Base-by-base conservation (phyloP, 352 stramenopile genomes). In the Phytopythium delawarense region DNA sequence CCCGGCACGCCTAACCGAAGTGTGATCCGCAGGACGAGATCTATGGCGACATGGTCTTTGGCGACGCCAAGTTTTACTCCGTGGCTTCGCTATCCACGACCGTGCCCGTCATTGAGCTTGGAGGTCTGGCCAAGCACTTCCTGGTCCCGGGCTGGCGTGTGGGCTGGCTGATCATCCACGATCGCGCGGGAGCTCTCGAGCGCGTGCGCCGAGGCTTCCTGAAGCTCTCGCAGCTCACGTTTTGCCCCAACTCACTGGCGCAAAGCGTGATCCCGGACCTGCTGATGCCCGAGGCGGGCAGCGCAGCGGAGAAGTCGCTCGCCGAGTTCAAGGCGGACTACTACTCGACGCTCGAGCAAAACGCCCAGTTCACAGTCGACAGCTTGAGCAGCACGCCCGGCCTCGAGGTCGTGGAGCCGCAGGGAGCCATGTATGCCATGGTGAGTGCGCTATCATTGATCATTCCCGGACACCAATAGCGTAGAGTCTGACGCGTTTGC, bases 401-500 rank as follows among this genome's bases (percentile, higher is more conserved):
- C 30, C 68, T 98, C 15, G 62, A 89, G 23, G 91, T 98, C 5
- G 79, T 97, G 37, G 72, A 87, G n/a, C 90, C 96, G 0, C 84
- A 98, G 55, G 96, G 96, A 15, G 92, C 96, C 39, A 98, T 98
- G 93, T 99, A 98, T 66, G 83, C 88, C 15, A 98, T 98, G 88
- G 82, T 88, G 69, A 55, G 75, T 63, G n/a, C 28, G 5, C 28
- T 15, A 40, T 4, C 35, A 6, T 15, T 7, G 9, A 16, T 11
- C 35, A 16, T 40, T 15, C 7, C 35, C 35, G 8, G 9, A 16
- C 35, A 15, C 12, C 12, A 4, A 40, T 16, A 15, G 8, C 12
- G 35, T 16, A 40, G 35, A 16, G 9, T 40, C 28, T 32, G 28
- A 32, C 28, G 28, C 3, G 9, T 32, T 11, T 49, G 39, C 57